Base-by-base conservation (phyloP, 495 filamentous ascomycete species). In the Neurospora pannonica region DNA sequence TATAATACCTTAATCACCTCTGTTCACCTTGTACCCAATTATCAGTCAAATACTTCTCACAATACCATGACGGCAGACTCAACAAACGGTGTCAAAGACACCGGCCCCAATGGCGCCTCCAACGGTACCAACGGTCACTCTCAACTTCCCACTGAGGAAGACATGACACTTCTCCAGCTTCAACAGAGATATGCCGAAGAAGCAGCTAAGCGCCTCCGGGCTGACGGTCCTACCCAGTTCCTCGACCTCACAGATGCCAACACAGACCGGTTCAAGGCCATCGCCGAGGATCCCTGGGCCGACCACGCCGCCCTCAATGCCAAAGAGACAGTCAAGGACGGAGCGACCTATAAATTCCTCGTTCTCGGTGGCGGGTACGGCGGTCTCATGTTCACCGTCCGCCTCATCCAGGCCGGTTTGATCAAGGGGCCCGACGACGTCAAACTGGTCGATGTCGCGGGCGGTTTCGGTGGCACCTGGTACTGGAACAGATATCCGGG, bases 401-500 rank as follows among this genome's bases (percentile, higher is more conserved):
- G 85, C 6, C 80, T 90, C 62, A 79, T 88, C 60, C 72, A 90
- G 70, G 79, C 83, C 6, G 88, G 88, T 0, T 76, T 87, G 31
- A 78, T 78, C 0, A 77, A 75, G 4, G 73, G 70, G 13, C 71
- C 75, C 0, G 78, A 86, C 1, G 86, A 90, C 28, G 83, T 91
- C n/a, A 80, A 81, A 1, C 77, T 88, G 37, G 75, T 88, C 43
- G 87, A 89, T 38, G 77, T 76, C 0, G 85, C 83, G 15, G 86
- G 87, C 40, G 86, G 85, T 10, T 84, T 86, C 34, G 87, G 87
- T 10, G 87, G 87, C 2, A 88, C 85, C 0, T 89, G 87, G 87
- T 89, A 84, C 72, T 89, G 86, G 86, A 88, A 89, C 74, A 81
- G 86, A 11, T 89, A 87, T 71, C 87, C 87, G 0, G 87, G 87